These are phyloP conservation scores for Penicillium nordicum DNA, from an alignment of 2,329 filamentous ascomycete species.

Conservation along the genomic window DNA sequence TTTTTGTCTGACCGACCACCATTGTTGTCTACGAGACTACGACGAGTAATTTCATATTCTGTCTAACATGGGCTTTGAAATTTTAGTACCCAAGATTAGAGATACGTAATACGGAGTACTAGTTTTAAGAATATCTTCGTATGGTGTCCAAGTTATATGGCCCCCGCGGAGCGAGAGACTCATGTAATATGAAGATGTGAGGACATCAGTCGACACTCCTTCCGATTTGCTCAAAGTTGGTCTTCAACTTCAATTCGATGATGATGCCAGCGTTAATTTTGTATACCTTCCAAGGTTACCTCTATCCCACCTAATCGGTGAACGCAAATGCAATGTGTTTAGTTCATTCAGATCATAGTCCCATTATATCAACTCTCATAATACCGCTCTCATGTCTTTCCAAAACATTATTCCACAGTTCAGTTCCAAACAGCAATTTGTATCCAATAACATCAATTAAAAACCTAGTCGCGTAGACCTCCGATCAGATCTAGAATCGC, in stretches of 20 bases:
- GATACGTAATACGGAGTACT: neutral
- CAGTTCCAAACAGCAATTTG: neutral
- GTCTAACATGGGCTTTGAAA: neutral
- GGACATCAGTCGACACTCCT: too few relatives aligned
- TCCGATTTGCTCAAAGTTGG: too few relatives aligned
- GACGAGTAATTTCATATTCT: neutral
- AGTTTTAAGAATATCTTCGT: neutral
- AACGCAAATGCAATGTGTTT: neutral
- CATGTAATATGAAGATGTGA: too few relatives aligned
- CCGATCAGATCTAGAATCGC: constrained; percentile 16
- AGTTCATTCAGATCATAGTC: neutral
- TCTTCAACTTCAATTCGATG: neutral
- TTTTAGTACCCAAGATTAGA: neutral
- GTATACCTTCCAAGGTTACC: neutral
- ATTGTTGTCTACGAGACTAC: neutral
- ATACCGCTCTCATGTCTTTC: neutral
- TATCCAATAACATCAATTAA: neutral
- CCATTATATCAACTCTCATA: neutral
- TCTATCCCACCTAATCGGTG: neutral
- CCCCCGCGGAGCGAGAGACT: neutral
- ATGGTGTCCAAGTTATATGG: neutral
- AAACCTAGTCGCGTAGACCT: neutral
- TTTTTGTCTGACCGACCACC: neutral
- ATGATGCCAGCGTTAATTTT: neutral
- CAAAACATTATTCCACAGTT: neutral